Percentiles rank a stretch among this genome's conserved stretches.
These are phyloP conservation scores for Warburgia ugandensis DNA, from an alignment of 164 flowering plant species.

Conservation along the genomic window DNA sequence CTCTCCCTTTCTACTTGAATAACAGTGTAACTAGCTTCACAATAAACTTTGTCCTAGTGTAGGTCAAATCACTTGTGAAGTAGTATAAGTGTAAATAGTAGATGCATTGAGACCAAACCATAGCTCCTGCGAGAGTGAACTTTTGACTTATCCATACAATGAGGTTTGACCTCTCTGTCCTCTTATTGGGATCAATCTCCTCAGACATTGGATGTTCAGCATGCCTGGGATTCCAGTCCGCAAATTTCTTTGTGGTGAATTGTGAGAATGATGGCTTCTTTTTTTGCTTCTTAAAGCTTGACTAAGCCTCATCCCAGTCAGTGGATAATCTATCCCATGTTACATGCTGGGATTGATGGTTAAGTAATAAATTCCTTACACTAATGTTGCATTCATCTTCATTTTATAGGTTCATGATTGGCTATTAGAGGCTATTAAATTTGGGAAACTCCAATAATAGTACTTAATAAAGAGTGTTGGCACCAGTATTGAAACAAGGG, in stretches of 20 bases:
- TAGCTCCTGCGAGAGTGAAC: conserved; percentile 73
- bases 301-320: conserved; percentile 98
- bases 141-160: conserved; percentile 81
- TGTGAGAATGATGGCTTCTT: conserved; percentile 56
- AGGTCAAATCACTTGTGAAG: conserved; percentile 39
- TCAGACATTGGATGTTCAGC: conserved; percentile 78
- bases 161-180: conserved; percentile 80
- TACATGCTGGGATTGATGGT: too few species aligned
- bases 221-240: conserved; percentile 86
- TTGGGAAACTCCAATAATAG: too few species aligned
- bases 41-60: too few species aligned
- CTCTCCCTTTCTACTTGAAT: background rate
- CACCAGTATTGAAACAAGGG: too few species aligned
- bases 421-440: too few species aligned
- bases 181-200: conserved; percentile 90
- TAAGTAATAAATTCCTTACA: too few species aligned
- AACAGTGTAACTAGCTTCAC: too few species aligned
- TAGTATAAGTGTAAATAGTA: conserved; percentile 66
- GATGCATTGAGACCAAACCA: conserved; percentile 59
- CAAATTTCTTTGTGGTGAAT: conserved; percentile 78
- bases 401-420: too few species aligned
- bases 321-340: conserved; percentile 59
- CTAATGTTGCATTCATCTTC: too few species aligned
- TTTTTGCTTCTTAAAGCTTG: conserved; percentile 67
- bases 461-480: too few species aligned